Evolutionary conservation across 2,329 filamentous ascomycete genomes (phyloP), one percentile per base, ranked within the genome.

Genomic region (Monosporascus sp.): DNA sequence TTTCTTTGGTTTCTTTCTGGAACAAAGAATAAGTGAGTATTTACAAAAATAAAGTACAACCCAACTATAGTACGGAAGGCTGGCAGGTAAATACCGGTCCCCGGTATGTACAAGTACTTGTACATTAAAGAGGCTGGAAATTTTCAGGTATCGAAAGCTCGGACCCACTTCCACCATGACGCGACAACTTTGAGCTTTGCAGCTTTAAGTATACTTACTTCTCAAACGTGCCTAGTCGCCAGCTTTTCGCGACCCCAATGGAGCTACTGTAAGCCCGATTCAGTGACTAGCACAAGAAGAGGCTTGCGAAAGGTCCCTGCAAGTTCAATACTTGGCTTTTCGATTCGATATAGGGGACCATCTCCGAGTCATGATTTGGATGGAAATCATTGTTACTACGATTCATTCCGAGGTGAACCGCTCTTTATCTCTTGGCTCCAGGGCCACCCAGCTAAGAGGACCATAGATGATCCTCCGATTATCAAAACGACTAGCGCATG

Each of bases 191-290:
- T 4, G 27, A 27, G 24, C 22, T 46, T 46, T 9, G 4, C 24
- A n/a, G 22, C 20, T n/a, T 27, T n/a, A n/a, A n/a, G n/a, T n/a
- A 1, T 6, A 22, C 22, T 22, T 22, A 22, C 22, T n/a, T 17
- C 7, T n/a, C 22, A 46, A 27, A 38, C 27, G 27, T 31, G 27
- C 27, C 11, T 3, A 27, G 27, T 9, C 27, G 22, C 20, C n/a
- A 50, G 37, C n/a, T 47, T 47, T 45, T 46, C 42, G 42, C 60
- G 56, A 62, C 42, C 42, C 47, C 34, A 52, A 52, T 46, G 15
- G 22, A 51, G 52, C 65, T 67, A n/a, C n/a, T n/a, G n/a, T n/a
- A 66, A 51, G 31, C 62, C 58, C 5, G 41, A 58, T 59, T 51
- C 17, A 52, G 58, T 34, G 3, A 34, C 11, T 14, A 34, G 14